phyloP scores from a whole-genome alignment of 371 early-diverging fungal genomes.

The Apophysomyces ossiformis region DNA sequence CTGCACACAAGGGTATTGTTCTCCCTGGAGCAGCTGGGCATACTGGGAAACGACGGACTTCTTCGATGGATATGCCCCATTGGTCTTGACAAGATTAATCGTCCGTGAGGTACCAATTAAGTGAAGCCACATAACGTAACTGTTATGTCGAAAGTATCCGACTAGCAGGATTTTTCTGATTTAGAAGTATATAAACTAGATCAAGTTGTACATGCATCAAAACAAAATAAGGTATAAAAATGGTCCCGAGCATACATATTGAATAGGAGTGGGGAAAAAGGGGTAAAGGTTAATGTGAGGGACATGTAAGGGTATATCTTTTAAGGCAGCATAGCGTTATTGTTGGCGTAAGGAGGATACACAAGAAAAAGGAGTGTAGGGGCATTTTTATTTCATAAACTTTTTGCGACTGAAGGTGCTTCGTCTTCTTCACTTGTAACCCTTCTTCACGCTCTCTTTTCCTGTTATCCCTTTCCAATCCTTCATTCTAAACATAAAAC shows the following conservation, averaged over 20 bases:
- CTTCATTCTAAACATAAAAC: neutral
- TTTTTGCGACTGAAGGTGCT: conserved; percentile 1
- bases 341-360: conserved; percentile 12
- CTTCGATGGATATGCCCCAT: neutral
- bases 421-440: neutral
- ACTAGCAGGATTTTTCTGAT: too few species aligned
- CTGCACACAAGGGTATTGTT: conserved; percentile 20
- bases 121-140: too few species aligned
- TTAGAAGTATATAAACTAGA: too few species aligned
- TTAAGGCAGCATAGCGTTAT: conserved; percentile 4
- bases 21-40: conserved; percentile 21
- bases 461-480: conserved; percentile 4
- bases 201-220: too few species aligned
- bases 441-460: conserved; percentile 14
- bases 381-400: conserved; percentile 7
- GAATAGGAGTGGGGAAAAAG: too few species aligned
- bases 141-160: too few species aligned
- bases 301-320: too few species aligned
- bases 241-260: too few species aligned
- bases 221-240: too few species aligned
- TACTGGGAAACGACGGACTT: conserved; percentile 4
- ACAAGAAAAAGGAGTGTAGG: conserved; percentile 11
- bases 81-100: neutral
- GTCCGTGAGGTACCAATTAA: neutral
- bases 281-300: too few species aligned